These are phyloP conservation scores for Psilocybe cubensis DNA, from an alignment of 768 basidiomycete genomes.

Conservation along the genomic window DNA sequence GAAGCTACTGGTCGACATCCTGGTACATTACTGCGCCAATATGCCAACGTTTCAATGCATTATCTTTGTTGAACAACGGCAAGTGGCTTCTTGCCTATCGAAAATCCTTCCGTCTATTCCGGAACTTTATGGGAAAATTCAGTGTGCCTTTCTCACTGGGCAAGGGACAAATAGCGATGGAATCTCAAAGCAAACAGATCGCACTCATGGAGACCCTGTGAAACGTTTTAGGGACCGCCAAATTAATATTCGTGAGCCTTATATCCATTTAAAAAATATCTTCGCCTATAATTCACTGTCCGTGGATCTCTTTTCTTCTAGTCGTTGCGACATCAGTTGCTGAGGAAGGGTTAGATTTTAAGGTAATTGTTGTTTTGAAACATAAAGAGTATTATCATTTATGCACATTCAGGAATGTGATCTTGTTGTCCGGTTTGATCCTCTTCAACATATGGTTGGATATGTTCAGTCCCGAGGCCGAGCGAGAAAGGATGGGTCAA, in stretches of 20 bases:
- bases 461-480: constrained; percentile 91
- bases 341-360: constrained; percentile 92
- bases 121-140: constrained; percentile 57
- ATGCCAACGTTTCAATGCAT: constrained; percentile 71
- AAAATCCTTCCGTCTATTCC: constrained; percentile 65
- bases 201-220: constrained; percentile 62
- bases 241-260: constrained; percentile 69
- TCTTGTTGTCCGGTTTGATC: constrained; percentile 85
- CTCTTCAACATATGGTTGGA: constrained; percentile 79
- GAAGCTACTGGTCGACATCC: constrained; percentile 58
- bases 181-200: constrained; percentile 39
- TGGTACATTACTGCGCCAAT: constrained; percentile 53
- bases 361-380: constrained; percentile 43
- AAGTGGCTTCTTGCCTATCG: constrained; percentile 73
- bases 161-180: constrained; percentile 57
- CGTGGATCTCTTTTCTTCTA: constrained; percentile 22
- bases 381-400: neutral
- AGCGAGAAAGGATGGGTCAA: constrained; percentile 75
- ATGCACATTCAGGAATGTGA: constrained; percentile 68
- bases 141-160: constrained; percentile 71
- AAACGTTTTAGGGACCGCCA: constrained; percentile 64
- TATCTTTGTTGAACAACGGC: constrained; percentile 86
- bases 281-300: neutral
- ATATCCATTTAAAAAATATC: neutral
- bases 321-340: constrained; percentile 88